A percentile compares a stretch with the other conserved stretches of the same genome.
phyloP scores from a whole-genome alignment of 108 stramenopile genomes.

The Cyclostephanos tholiformis region DNA sequence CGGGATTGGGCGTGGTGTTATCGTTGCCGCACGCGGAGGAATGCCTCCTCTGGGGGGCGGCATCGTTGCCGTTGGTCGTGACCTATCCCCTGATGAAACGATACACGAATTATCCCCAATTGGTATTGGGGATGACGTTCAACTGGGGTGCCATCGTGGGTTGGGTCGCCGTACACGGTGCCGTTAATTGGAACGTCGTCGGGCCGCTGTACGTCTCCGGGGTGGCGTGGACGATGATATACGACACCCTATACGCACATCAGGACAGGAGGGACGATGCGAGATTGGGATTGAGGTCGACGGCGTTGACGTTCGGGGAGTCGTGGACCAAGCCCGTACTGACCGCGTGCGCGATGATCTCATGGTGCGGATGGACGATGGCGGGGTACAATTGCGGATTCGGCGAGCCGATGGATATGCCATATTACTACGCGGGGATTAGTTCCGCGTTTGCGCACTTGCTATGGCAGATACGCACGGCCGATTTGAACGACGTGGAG shows the following conservation, averaged over 20 bases:
- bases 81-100: conserved; percentile 97
- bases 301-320: conserved; percentile 90
- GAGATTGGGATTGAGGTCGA: conserved; percentile 86
- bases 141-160: conserved; percentile 99
- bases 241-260: conserved; percentile 99
- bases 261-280: conserved; percentile 96
- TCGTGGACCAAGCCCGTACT: conserved; percentile 73
- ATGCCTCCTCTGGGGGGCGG: conserved; percentile 82
- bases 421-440: conserved; percentile 60
- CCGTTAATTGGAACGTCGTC: conserved; percentile 69
- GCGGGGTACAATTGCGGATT: conserved; percentile 59
- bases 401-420: conserved; percentile 18
- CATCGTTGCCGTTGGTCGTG: conserved; percentile 90
- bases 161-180: conserved; percentile 80
- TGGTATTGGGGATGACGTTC: conserved; percentile 95
- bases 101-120: conserved; percentile 91
- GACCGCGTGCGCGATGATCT: conserved; percentile 50
- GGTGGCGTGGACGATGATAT: conserved; percentile 95
- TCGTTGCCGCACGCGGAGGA: conserved; percentile 77
- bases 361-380: conserved; percentile 61
- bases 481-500: conserved; percentile 75
- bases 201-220: conserved; percentile 88
- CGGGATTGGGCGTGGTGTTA: conserved; percentile 87
- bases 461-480: conserved; percentile 86
- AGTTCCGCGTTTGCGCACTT: conserved; percentile 75